These are phyloP conservation scores for Mucor lusitanicus DNA, from an alignment of 371 early-diverging fungal species.

Conservation along the genomic window DNA sequence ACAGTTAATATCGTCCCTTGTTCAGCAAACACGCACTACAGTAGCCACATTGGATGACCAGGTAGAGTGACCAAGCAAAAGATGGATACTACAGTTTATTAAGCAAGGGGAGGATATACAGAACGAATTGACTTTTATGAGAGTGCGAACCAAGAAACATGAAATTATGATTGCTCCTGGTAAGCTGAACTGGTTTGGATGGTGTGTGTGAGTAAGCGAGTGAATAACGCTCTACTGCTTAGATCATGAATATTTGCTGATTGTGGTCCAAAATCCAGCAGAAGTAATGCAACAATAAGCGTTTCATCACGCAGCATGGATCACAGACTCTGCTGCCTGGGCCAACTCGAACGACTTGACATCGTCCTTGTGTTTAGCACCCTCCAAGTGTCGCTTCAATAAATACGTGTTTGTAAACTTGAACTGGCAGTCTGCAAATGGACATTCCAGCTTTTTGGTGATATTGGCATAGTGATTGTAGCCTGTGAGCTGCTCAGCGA, in stretches of 20 bases:
- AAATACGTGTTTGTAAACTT: conserved; percentile 24
- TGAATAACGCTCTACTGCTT: background rate
- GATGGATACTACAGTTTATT: background rate
- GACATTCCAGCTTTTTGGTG: conserved; percentile 16
- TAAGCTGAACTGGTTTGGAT: conserved; percentile 24
- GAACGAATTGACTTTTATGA: conserved; percentile 93
- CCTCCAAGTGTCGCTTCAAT: conserved; percentile 35
- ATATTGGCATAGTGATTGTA: conserved; percentile 15
- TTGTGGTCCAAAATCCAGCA: conserved; percentile 83
- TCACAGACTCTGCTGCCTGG: background rate
- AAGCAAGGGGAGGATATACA: conserved; percentile 1
- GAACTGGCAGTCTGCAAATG: conserved; percentile 22
- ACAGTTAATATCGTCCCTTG: conserved; percentile 35
- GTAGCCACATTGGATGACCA: conserved; percentile 43
- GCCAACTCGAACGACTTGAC: conserved; percentile 5
- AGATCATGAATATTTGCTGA: conserved; percentile 89
- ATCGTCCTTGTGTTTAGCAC: conserved; percentile 25
- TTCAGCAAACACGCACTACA: conserved; percentile 39
- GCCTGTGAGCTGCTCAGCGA: conserved; percentile 20
- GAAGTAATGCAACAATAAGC: conserved; percentile 38
- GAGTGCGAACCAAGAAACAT: conserved; percentile 91
- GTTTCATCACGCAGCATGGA: background rate
- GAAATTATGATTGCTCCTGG: conserved; percentile 95
- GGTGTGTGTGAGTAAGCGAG: too few relatives aligned
- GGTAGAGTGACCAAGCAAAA: conserved; percentile 7